phyloP scores from a whole-genome alignment of 495 filamentous ascomycete species.

The Annulohypoxylon stygium region DNA sequence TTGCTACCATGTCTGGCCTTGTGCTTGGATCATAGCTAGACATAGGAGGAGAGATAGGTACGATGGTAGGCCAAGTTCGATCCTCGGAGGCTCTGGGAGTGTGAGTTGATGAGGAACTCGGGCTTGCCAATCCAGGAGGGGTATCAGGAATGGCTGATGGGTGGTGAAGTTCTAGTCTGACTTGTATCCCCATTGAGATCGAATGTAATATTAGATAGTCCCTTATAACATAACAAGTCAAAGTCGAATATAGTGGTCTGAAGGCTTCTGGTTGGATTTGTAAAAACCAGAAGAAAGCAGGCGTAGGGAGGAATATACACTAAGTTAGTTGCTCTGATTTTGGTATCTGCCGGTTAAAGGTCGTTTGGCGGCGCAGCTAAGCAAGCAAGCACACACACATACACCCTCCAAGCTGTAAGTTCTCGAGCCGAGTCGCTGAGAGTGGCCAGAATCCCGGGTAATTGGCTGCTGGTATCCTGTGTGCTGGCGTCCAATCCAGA shows the following conservation, averaged over 20 bases:
- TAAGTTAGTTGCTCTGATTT: slow-evolving; percentile 33
- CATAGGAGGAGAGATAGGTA: slow-evolving; percentile 62
- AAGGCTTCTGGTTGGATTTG: slow-evolving; percentile 7
- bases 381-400: slow-evolving; percentile 39
- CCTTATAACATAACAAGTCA: slow-evolving; percentile 47
- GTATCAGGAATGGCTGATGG: slow-evolving; percentile 59
- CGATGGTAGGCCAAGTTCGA: slow-evolving; percentile 49
- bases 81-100: slow-evolving; percentile 57
- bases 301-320: slow-evolving; percentile 39
- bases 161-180: slow-evolving; percentile 60
- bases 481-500: slow-evolving; percentile 34
- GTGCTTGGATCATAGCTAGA: slow-evolving; percentile 64
- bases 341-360: slow-evolving; percentile 48
- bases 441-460: slow-evolving; percentile 47
- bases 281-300: slow-evolving; percentile 22
- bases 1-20: slow-evolving; percentile 58
- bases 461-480: slow-evolving; percentile 36
- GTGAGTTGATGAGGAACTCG: slow-evolving; percentile 57
- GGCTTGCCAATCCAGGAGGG: slow-evolving; percentile 60
- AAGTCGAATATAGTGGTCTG: slow-evolving; percentile 9
- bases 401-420: slow-evolving; percentile 43
- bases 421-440: slow-evolving; percentile 43
- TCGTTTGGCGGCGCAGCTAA: slow-evolving; percentile 44
- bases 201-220: slow-evolving; percentile 33
- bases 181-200: slow-evolving; percentile 65